These are phyloP conservation scores for Sphenostylis stenocarpa DNA, from an alignment of 306 rosid species.

Conservation along the genomic window DNA sequence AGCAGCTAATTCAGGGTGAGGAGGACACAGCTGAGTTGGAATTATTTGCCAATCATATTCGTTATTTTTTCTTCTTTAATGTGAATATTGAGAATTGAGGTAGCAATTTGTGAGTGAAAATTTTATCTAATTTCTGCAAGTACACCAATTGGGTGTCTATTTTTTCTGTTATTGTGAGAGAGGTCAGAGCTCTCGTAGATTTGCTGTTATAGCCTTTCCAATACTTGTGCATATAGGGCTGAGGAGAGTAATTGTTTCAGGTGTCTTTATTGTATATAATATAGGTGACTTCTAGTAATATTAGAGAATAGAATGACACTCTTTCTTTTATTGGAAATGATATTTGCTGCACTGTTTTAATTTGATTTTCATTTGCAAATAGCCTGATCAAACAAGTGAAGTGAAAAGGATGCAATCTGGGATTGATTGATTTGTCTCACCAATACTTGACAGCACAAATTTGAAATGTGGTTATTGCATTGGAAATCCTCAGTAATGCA, in stretches of 20 bases:
- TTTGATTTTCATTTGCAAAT: not conserved
- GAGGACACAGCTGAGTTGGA: conserved; percentile 31
- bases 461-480: not conserved
- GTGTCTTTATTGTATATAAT: conserved; percentile 25
- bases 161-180: conserved; percentile 33
- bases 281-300: not conserved
- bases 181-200: conserved; percentile 17
- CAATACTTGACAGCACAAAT: not conserved
- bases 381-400: not conserved
- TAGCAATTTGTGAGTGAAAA: not conserved
- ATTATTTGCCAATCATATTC: not conserved
- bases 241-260: conserved; percentile 30
- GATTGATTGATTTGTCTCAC: not conserved
- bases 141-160: conserved; percentile 25
- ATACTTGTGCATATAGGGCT: conserved; percentile 32
- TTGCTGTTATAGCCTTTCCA: conserved; percentile 18
- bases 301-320: not conserved
- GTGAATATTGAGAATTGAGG: conserved; percentile 5
- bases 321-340: not conserved
- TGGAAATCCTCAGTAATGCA: not conserved
- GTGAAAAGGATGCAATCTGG: not conserved
- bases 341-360: not conserved
- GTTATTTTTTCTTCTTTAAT: not conserved
- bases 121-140: conserved; percentile 9
- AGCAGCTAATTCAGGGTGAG: conserved; percentile 24